phyloP scores from a whole-genome alignment of 345 rosid species.

The Erucastrum elatum region DNA sequence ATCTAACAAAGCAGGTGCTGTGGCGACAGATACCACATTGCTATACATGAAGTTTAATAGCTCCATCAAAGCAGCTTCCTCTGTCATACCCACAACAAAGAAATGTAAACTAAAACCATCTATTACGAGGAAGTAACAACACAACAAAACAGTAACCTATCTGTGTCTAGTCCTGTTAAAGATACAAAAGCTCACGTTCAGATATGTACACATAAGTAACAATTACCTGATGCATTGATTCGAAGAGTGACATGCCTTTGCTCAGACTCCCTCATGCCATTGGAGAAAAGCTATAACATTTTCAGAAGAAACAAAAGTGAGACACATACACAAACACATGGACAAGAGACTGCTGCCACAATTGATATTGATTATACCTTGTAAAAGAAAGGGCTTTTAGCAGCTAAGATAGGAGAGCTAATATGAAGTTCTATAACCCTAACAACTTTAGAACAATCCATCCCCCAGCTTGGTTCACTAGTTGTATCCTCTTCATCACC shows the following conservation, averaged over 20 bases:
- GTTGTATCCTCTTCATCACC: slow-evolving; percentile 76
- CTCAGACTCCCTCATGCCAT: slow-evolving; percentile 99
- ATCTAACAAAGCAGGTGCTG: background rate
- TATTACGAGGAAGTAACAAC: background rate
- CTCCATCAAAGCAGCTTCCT: slow-evolving; percentile 97
- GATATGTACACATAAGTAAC: no score
- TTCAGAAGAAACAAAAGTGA: background rate
- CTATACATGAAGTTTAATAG: slow-evolving; percentile 94
- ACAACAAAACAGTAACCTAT: no score
- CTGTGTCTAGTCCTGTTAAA: no score
- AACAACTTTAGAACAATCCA: slow-evolving; percentile 78
- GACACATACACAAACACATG: background rate
- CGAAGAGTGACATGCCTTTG: slow-evolving; percentile 89
- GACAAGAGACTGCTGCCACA: background rate
- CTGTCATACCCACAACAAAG: slow-evolving; percentile 46
- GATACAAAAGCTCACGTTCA: no score
- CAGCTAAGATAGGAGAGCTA: slow-evolving; percentile 96
- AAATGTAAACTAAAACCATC: background rate
- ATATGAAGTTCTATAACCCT: slow-evolving; percentile 84
- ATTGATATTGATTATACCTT: slow-evolving; percentile 47
- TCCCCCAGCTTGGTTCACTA: slow-evolving; percentile 73
- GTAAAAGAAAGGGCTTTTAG: slow-evolving; percentile 97
- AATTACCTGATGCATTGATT: slow-evolving; percentile 88
- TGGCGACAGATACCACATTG: slow-evolving; percentile 45
- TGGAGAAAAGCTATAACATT: slow-evolving; percentile 73